phyloP scores from a whole-genome alignment of 768 basidiomycete species.

The Suillus plorans region DNA sequence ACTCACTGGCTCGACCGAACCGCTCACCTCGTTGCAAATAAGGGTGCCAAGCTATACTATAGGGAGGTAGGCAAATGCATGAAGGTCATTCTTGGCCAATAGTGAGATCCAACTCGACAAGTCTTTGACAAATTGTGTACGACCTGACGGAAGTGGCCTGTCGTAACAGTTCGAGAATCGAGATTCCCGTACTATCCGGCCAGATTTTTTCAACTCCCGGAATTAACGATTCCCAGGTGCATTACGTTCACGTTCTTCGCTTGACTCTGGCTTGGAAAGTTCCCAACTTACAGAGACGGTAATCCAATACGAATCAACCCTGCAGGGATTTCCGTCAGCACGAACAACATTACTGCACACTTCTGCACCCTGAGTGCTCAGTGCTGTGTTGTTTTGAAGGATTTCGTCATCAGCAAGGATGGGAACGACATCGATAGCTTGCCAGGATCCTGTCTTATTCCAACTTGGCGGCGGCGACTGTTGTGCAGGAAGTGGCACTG shows the following conservation, averaged over 20 bases:
- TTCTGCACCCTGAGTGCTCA: background rate
- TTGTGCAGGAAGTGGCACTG: constrained; percentile 22
- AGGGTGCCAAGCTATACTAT: background rate
- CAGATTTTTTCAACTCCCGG: background rate
- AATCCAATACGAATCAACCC: background rate
- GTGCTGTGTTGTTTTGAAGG: too few relatives aligned
- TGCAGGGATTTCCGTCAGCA: background rate
- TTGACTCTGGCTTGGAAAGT: background rate
- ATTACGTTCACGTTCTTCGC: background rate
- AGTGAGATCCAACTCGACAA: background rate
- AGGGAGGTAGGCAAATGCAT: background rate
- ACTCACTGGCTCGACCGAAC: background rate
- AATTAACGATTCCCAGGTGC: background rate
- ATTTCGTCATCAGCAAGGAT: background rate
- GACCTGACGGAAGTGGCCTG: background rate
- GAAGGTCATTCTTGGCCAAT: background rate
- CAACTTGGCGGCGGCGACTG: constrained; percentile 3
- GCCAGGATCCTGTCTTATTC: background rate
- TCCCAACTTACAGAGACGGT: too few relatives aligned
- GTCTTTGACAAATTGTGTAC: background rate
- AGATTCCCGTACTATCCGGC: background rate
- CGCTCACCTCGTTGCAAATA: background rate
- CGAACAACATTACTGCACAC: background rate
- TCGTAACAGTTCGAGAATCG: background rate
- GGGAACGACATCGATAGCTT: background rate